Evolutionary conservation across 2,329 filamentous ascomycete species (phyloP), one percentile per base, ranked within the genome.

Genomic region (Fusarium lyarnte): DNA sequence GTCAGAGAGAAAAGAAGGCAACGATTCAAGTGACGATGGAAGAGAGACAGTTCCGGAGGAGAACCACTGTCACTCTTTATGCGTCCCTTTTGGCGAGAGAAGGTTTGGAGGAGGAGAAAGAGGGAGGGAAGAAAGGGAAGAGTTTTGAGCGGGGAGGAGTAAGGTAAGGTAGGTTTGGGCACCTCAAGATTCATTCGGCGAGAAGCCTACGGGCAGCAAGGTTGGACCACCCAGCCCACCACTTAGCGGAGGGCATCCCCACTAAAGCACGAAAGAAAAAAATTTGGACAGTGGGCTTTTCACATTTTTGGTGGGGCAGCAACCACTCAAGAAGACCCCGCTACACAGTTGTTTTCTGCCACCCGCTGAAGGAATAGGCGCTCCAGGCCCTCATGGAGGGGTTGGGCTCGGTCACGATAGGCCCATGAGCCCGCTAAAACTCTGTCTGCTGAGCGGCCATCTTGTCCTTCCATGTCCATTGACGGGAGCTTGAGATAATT

Each of bases 61-160:
- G 76, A 76, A 78, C 79, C 77, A 82, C 81, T 82, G 82, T 76
- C 81, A 78, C 80, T 82, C 80, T 81, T 79, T 77, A 80, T 79
- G 79, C 79, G 80, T 81, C 80, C 76, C 81, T 81, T 78, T 77
- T 75, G 69, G 74, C 71, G 74, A 76, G 64, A 74, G 66, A 74
- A 73, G 69, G 61, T 66, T 69, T 68, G 67, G 63, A 63, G 63
- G 69, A 62, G 42, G 63, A 64, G 61, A 64, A 65, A 60, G 64
- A 59, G 61, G 63, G 65, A 66, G 66, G 69, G 67, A 58, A 70
- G 58, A 62, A 64, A 45, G 47, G 69, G 65, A 70, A 71, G 73
- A 75, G 74, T 74, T 73, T 74, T 74, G 74, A 68, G 73, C 69
- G 77, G 74, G 76, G 74, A 75, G 75, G 75, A 74, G 76, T 70